A percentile compares a stretch with the other conserved stretches of the same genome.
phyloP scores from a whole-genome alignment of 768 basidiomycete species.

The Clitopilus passeckerianus region DNA sequence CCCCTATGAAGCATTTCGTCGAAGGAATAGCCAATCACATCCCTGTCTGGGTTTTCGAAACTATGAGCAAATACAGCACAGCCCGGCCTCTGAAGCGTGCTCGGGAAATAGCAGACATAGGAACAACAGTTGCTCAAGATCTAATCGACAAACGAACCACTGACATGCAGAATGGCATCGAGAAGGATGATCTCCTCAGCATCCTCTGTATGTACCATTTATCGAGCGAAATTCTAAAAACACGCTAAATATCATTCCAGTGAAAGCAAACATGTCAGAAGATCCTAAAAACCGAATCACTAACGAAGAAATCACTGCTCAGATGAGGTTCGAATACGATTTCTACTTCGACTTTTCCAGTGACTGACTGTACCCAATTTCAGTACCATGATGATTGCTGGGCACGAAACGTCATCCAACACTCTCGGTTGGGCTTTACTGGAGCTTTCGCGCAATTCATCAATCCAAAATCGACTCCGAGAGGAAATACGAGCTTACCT shows the following conservation, averaged over 20 bases:
- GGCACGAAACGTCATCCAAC: slow-evolving; percentile 60
- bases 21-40: slow-evolving; percentile 24
- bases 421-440: slow-evolving; percentile 57
- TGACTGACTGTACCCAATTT: slow-evolving; percentile 16
- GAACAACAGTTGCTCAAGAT: slow-evolving; percentile 38
- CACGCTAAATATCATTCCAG: slow-evolving; percentile 15
- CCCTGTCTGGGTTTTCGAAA: slow-evolving; percentile 25
- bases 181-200: slow-evolving; percentile 49
- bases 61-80: slow-evolving; percentile 24
- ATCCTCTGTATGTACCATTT: slow-evolving; percentile 37
- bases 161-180: slow-evolving; percentile 40
- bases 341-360: slow-evolving; percentile 12
- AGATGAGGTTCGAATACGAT: slow-evolving; percentile 24
- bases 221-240: slow-evolving; percentile 5
- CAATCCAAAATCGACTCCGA: slow-evolving; percentile 57
- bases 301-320: slow-evolving; percentile 34
- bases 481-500: slow-evolving; percentile 44
- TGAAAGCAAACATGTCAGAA: slow-evolving; percentile 40
- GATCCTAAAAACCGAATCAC: slow-evolving; percentile 26
- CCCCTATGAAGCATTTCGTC: slow-evolving; percentile 22
- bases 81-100: slow-evolving; percentile 35
- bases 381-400: slow-evolving; percentile 45
- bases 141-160: slow-evolving; percentile 45
- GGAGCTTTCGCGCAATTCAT: slow-evolving; percentile 53
- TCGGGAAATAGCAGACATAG: slow-evolving; percentile 36